Evolutionary conservation across 306 rosid species (phyloP).

Genomic region (Cicer arietinum): DNA sequence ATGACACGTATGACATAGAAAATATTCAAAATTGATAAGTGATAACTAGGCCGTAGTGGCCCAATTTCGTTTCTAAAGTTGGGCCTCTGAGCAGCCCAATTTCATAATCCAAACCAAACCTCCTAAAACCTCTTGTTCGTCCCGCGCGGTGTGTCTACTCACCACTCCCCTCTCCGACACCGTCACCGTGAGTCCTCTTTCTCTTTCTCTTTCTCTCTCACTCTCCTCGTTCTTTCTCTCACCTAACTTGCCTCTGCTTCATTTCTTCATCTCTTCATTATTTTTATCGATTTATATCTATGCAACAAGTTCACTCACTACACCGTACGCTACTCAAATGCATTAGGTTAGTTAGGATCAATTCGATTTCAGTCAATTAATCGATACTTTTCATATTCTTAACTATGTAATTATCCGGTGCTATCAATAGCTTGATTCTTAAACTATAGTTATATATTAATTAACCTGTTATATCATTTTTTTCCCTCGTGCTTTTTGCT

Average conservation of each 20-base stretch:
- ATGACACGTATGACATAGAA: too few relatives aligned
- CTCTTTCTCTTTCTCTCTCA: not conserved
- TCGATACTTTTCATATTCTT: not conserved
- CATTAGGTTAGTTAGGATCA: slow-evolving; percentile 19
- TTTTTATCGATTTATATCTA: not conserved
- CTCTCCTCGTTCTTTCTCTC: not conserved
- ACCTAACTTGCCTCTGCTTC: not conserved
- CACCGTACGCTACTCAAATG: not conserved
- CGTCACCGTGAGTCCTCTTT: slow-evolving; percentile 23
- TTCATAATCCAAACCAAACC: not conserved
- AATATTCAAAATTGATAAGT: too few relatives aligned
- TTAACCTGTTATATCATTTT: not conserved
- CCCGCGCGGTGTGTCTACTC: not conserved
- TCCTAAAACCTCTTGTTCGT: slow-evolving; percentile 5
- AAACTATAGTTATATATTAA: not conserved
- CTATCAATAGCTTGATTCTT: not conserved
- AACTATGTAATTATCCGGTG: not conserved
- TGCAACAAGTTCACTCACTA: not conserved
- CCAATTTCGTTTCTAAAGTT: not conserved
- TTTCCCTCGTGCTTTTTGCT: not conserved
- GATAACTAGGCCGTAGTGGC: too few relatives aligned
- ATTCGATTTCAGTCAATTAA: not conserved
- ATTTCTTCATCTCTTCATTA: not conserved
- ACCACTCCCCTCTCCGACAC: not conserved
- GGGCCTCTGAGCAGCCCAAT: slow-evolving; percentile 13